Evolutionary conservation across 2,329 filamentous ascomycete genomes (phyloP).

Genomic region (Stagonosporopsis chrysanthemi): DNA sequence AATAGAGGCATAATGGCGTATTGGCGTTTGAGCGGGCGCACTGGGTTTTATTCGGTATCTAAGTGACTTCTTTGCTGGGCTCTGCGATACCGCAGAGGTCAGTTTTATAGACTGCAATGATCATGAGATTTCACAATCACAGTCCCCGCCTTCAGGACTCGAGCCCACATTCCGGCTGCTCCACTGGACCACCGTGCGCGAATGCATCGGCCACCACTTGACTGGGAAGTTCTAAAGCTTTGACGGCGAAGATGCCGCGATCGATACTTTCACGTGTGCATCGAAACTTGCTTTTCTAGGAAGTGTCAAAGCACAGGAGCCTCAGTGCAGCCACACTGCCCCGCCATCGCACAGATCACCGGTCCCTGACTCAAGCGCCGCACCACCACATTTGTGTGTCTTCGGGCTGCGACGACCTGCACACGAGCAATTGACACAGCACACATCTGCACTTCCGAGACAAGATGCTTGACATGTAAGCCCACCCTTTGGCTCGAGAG

Average conservation of each 20-base stretch:
- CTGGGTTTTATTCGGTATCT: slow-evolving; percentile 25
- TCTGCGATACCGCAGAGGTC: not conserved
- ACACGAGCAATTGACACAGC: slow-evolving; percentile 24
- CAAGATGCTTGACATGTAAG: slow-evolving; percentile 47
- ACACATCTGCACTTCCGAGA: slow-evolving; percentile 13
- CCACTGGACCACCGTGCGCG: slow-evolving; percentile 27
- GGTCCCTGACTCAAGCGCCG: slow-evolving; percentile 38
- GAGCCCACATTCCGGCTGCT: slow-evolving; percentile 5
- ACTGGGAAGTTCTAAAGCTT: slow-evolving; percentile 48
- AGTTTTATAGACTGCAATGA: slow-evolving; percentile 13
- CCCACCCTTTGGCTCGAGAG: not conserved
- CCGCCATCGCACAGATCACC: slow-evolving; percentile 29
- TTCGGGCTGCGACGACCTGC: slow-evolving; percentile 19
- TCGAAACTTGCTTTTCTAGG: slow-evolving; percentile 35
- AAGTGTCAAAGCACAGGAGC: slow-evolving; percentile 19
- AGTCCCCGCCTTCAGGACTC: not conserved
- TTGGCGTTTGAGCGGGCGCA: slow-evolving; percentile 37
- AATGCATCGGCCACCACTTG: slow-evolving; percentile 33
- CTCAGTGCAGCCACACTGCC: slow-evolving; percentile 25
- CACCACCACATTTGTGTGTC: slow-evolving; percentile 29
- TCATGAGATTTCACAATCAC: not conserved
- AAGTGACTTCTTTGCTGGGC: slow-evolving; percentile 15
- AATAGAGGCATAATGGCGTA: slow-evolving; percentile 32
- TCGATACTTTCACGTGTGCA: slow-evolving; percentile 35
- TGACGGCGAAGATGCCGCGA: slow-evolving; percentile 38